Conservation (phyloP, 2,329 filamentous ascomycete species). For the Triangularia verruculosa region DNA sequence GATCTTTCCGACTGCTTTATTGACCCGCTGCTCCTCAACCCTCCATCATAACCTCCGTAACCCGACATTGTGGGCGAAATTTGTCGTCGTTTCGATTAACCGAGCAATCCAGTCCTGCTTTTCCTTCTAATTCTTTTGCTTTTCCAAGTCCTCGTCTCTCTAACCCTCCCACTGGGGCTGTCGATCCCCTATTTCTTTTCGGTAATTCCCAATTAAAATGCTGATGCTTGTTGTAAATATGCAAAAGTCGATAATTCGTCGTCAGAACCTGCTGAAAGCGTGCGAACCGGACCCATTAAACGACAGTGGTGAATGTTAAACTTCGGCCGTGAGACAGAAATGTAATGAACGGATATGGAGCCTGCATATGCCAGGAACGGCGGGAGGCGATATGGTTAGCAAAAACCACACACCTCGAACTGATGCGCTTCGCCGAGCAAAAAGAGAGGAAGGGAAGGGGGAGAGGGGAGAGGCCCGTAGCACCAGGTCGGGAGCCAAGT, state of each 20-base stretch:
- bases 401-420: conserved; percentile 33
- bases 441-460: conserved; percentile 25
- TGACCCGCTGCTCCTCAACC: conserved; percentile 30
- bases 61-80: conserved; percentile 31
- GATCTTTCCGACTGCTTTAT: conserved; percentile 63
- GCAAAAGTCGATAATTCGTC: conserved; percentile 27
- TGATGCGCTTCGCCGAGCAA: conserved; percentile 28
- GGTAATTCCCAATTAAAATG: conserved; percentile 11
- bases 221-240: conserved; percentile 7
- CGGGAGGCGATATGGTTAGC: conserved; percentile 32
- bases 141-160: conserved; percentile 2
- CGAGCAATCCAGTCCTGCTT: background rate
- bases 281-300: conserved; percentile 34
- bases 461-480: conserved; percentile 24
- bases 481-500: conserved; percentile 28
- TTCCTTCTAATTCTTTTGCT: background rate
- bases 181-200: conserved; percentile 14
- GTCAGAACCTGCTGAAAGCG: conserved; percentile 57
- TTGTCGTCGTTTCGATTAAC: conserved; percentile 9
- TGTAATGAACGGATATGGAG: conserved; percentile 35
- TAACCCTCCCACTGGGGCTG: conserved; percentile 17
- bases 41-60: conserved; percentile 36
- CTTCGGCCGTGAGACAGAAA: conserved; percentile 13
- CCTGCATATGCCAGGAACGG: conserved; percentile 33
- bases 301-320: conserved; percentile 26